Percentiles rank a stretch among this genome's conserved stretches.
phyloP scores from a whole-genome alignment of 495 filamentous ascomycete genomes.

The Neurospora sp. region DNA sequence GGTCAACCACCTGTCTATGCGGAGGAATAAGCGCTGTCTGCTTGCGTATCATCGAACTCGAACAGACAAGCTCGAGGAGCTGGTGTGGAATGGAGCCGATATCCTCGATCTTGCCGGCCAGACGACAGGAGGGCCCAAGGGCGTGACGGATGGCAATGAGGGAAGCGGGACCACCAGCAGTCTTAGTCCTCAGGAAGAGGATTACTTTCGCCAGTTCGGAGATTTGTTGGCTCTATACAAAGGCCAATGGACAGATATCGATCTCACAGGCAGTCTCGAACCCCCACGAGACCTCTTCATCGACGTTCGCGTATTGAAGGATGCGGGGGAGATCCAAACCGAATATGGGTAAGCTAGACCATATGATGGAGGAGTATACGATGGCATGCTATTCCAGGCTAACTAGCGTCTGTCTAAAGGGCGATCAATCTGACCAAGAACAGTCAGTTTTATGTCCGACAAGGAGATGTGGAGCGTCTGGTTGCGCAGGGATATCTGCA shows the following conservation, averaged over 20 bases:
- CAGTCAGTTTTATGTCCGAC: conserved; percentile 93
- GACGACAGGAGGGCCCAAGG: conserved; percentile 20
- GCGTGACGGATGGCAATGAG: conserved; percentile 22
- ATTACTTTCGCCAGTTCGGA: conserved; percentile 83
- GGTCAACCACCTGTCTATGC: conserved; percentile 89
- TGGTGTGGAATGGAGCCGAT: conserved; percentile 86
- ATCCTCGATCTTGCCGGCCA: conserved; percentile 44
- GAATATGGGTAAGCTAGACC: conserved; percentile 76
- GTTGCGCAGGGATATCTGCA: conserved; percentile 97
- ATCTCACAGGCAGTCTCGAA: conserved; percentile 89
- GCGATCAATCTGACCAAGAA: conserved; percentile 96
- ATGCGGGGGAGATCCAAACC: conserved; percentile 97
- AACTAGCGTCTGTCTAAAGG: conserved; percentile 31
- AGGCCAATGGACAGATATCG: conserved; percentile 97
- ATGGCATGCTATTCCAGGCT: background rate
- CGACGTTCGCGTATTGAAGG: conserved; percentile 91
- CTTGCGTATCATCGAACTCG: conserved; percentile 89
- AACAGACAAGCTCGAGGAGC: conserved; percentile 83
- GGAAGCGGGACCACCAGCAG: conserved; percentile 47
- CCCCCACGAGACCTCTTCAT: conserved; percentile 94
- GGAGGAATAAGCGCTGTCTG: conserved; percentile 90
- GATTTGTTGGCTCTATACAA: conserved; percentile 94
- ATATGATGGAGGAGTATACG: background rate
- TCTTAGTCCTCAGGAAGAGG: conserved; percentile 93
- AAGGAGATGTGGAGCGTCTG: conserved; percentile 90